Evolutionary conservation across 371 early-diverging fungal species (phyloP).

Genomic region (Neoconidiobolus thromboides): DNA sequence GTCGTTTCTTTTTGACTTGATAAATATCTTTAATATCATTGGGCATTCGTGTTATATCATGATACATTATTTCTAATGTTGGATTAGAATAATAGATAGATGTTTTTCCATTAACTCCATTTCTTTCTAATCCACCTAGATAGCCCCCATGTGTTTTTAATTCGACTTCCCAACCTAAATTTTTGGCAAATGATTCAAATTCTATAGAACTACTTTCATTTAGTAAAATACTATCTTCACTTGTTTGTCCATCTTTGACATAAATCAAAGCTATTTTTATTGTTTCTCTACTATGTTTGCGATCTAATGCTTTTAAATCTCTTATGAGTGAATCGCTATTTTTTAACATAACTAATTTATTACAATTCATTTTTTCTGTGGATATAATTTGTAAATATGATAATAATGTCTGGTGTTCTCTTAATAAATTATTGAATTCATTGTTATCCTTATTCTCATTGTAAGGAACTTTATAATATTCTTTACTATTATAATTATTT

Average conservation of each 20-base stretch:
- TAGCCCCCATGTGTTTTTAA: slow-evolving; percentile 69
- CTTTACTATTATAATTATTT: too few relatives aligned
- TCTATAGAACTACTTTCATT: slow-evolving; percentile 42
- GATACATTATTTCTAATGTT: slow-evolving; percentile 73
- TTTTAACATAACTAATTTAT: background rate
- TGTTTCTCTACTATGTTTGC: slow-evolving; percentile 35
- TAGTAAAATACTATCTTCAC: slow-evolving; percentile 59
- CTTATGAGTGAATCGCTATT: background rate
- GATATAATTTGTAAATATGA: too few relatives aligned
- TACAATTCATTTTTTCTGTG: background rate
- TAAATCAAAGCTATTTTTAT: slow-evolving; percentile 81
- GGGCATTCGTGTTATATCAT: slow-evolving; percentile 83
- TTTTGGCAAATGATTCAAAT: slow-evolving; percentile 64
- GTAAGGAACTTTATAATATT: too few relatives aligned
- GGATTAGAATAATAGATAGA: slow-evolving; percentile 72
- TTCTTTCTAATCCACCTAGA: slow-evolving; percentile 68
- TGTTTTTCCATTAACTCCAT: slow-evolving; percentile 48
- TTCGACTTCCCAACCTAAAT: slow-evolving; percentile 72
- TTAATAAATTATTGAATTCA: too few relatives aligned
- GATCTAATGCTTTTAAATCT: slow-evolving; percentile 6
- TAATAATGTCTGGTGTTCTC: too few relatives aligned
- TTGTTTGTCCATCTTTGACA: slow-evolving; percentile 80
- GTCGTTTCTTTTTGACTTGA: slow-evolving; percentile 89
- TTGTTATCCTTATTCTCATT: too few relatives aligned
- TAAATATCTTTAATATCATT: slow-evolving; percentile 54